Percentiles rank a stretch among this genome's conserved stretches.
phyloP scores from a whole-genome alignment of 164 flowering plant genomes.

The Vitis vinifera region ASM3070453v1 NC_081823.1:10494001-10494500 shows the following conservation, averaged over 20 bases:
- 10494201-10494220: neutral
- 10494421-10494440: constrained; percentile 89
- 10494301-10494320: constrained; percentile 65
- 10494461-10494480: neutral
- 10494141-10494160: neutral
- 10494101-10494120: constrained; percentile 36
- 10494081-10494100: constrained; percentile 85
- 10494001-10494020: constrained; percentile 89
- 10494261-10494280: neutral
- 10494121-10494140: neutral
- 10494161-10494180: neutral
- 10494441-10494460: constrained; percentile 41
- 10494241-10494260: neutral
- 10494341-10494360: constrained; percentile 90
- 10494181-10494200: neutral
- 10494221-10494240: neutral
- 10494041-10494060: constrained; percentile 58
- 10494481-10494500: neutral
- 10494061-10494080: constrained; percentile 42
- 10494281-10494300: neutral
- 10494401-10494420: constrained; percentile 95
- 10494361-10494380: constrained; percentile 75
- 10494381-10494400: constrained; percentile 63
- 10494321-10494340: constrained; percentile 88
- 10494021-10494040: constrained; percentile 83